phyloP scores from a whole-genome alignment of 2,329 filamentous ascomycete species.

The Ophiostoma sp. region DNA sequence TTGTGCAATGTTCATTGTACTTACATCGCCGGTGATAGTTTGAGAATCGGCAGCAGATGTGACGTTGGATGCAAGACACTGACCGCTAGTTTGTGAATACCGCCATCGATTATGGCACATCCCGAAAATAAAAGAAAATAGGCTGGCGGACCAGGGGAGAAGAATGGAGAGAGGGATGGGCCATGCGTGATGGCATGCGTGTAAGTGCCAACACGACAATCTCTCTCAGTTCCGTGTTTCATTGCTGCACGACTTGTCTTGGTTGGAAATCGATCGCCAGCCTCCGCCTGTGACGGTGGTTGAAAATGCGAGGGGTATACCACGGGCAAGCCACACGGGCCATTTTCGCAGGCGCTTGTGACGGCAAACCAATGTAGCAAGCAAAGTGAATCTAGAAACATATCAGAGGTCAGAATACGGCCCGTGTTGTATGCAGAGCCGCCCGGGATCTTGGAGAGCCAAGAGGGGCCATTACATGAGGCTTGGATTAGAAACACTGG shows the following conservation, averaged over 20 bases:
- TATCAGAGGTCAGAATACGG: background rate
- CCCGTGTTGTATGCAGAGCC: background rate
- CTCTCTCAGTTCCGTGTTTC: constrained; percentile 10
- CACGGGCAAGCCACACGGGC: background rate
- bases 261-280: constrained; percentile 6
- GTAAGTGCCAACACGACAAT: constrained; percentile 10
- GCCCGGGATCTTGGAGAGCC: background rate
- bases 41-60: background rate
- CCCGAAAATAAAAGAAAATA: background rate
- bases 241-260: constrained; percentile 17
- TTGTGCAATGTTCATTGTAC: background rate
- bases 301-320: background rate
- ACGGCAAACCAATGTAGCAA: background rate
- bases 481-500: background rate
- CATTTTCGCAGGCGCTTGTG: background rate
- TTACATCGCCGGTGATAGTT: constrained; percentile 9
- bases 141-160: constrained; percentile 13
- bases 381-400: background rate
- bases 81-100: constrained; percentile 23
- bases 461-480: background rate
- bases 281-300: constrained; percentile 2
- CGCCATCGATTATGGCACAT: background rate
- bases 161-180: background rate
- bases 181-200: constrained; percentile 17
- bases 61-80: constrained; percentile 11